These are phyloP conservation scores for Erysiphe pulchra DNA, from an alignment of 2,329 filamentous ascomycete genomes.

Conservation along the genomic window DNA sequence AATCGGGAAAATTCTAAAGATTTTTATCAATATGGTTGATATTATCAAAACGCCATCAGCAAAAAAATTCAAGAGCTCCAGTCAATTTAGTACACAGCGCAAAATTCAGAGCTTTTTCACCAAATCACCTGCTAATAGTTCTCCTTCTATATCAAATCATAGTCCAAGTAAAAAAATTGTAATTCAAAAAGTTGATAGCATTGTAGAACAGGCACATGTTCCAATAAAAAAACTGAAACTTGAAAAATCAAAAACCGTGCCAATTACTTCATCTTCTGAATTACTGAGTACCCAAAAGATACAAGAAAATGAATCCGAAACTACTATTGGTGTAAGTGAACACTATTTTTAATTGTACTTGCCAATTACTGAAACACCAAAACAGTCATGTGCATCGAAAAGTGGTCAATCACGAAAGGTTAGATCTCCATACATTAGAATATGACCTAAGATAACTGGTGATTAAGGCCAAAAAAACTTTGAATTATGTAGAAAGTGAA, in stretches of 20 bases:
- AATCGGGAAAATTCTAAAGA: too few species aligned
- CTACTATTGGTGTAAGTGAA: constrained; percentile 16
- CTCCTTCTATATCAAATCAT: constrained; percentile 12
- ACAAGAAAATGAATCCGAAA: constrained; percentile 33
- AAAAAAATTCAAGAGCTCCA: too few species aligned
- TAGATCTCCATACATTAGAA: constrained; percentile 7
- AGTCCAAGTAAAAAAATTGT: constrained; percentile 10
- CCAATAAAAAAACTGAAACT: constrained; percentile 19
- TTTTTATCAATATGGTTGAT: too few species aligned
- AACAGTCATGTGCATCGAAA: constrained; percentile 19
- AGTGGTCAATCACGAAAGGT: constrained; percentile 69
- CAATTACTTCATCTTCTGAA: constrained; percentile 46
- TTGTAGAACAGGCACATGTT: constrained; percentile 8
- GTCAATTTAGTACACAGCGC: constrained; percentile 23
- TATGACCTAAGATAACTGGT: background rate
- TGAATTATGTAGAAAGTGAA: constrained; percentile 71
- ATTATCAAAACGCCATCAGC: too few species aligned
- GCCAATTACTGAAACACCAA: constrained; percentile 18
- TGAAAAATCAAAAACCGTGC: constrained; percentile 6
- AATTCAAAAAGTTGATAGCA: constrained; percentile 15
- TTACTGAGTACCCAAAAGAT: constrained; percentile 48
- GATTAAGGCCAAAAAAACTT: constrained; percentile 28
- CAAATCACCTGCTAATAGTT: constrained; percentile 22
- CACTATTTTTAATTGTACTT: constrained; percentile 22
- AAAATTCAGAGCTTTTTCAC: constrained; percentile 64